A percentile compares a stretch with the other conserved stretches of the same genome.
phyloP scores from a whole-genome alignment of 352 stramenopile species.

The Globisporangium cystogenes region DNA sequence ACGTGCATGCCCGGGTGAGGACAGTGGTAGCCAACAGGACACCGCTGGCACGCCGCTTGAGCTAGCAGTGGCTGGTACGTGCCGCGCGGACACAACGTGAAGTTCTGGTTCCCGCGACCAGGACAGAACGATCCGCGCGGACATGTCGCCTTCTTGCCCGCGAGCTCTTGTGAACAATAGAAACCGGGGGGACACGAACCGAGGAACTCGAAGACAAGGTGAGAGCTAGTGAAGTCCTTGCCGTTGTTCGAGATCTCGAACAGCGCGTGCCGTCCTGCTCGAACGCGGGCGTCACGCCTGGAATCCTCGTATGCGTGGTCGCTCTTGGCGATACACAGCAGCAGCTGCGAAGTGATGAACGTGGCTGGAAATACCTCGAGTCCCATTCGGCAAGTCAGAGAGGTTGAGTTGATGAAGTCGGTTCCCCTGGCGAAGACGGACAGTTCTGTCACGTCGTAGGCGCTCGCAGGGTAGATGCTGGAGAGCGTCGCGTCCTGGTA shows the following conservation, averaged over 20 bases:
- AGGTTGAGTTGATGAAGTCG: constrained; percentile 92
- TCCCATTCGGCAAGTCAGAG: constrained; percentile 87
- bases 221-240: constrained; percentile 88
- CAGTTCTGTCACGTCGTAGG: constrained; percentile 40
- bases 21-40: constrained; percentile 94
- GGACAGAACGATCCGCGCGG: constrained; percentile 76
- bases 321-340: constrained; percentile 84
- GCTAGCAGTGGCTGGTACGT: constrained; percentile 89
- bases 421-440: constrained; percentile 62
- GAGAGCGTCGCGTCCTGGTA: constrained; percentile 78
- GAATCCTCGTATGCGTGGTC: constrained; percentile 32
- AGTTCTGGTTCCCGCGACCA: constrained; percentile 83
- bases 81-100: constrained; percentile 91
- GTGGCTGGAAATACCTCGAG: constrained; percentile 62
- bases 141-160: constrained; percentile 41
- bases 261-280: constrained; percentile 29
- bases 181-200: constrained; percentile 79
- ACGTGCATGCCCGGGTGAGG: constrained; percentile 90
- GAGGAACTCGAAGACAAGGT: constrained; percentile 66
- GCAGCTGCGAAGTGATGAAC: constrained; percentile 84
- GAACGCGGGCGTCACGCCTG: constrained; percentile 13
- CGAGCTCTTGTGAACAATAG: constrained; percentile 80
- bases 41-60: constrained; percentile 87
- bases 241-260: constrained; percentile 95
- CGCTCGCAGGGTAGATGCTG: constrained; percentile 46